phyloP scores from a whole-genome alignment of 176 grass and related monocot species.

The Musa schizocarpa region DNA sequence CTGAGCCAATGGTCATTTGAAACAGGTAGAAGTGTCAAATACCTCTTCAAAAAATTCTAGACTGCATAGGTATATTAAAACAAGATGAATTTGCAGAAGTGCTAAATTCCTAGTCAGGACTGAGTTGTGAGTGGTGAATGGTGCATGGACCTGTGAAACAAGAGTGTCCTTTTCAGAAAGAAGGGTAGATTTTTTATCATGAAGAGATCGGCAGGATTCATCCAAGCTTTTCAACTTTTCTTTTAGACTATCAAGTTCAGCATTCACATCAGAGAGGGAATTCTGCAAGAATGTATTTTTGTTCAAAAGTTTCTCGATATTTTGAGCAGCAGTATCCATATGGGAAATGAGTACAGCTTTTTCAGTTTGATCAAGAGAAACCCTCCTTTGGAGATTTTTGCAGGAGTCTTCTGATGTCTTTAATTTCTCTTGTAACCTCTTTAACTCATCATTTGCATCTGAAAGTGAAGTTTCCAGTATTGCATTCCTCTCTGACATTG shows the following conservation, averaged over 20 bases:
- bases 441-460: constrained; percentile 47
- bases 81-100: background rate
- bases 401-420: constrained; percentile 50
- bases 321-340: constrained; percentile 48
- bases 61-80: background rate
- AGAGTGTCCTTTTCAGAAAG: constrained; percentile 54
- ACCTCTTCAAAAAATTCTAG: background rate
- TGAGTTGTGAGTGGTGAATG: background rate
- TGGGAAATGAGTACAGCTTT: constrained; percentile 40
- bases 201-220: constrained; percentile 42
- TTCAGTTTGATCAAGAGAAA: constrained; percentile 44
- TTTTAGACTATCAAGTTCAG: constrained; percentile 53
- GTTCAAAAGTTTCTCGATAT: constrained; percentile 60
- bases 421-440: constrained; percentile 42
- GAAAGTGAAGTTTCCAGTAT: constrained; percentile 58
- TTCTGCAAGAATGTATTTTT: constrained; percentile 80
- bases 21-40: no score
- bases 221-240: constrained; percentile 53
- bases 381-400: constrained; percentile 43
- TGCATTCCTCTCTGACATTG: constrained; percentile 60
- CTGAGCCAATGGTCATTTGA: constrained; percentile 31
- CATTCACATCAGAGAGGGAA: constrained; percentile 52
- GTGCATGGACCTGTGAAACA: constrained; percentile 47
- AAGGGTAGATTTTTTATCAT: constrained; percentile 58
- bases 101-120: background rate